Evolutionary conservation across 2,329 filamentous ascomycete genomes (phyloP).

Genomic region (Phyllachora maydis): DNA sequence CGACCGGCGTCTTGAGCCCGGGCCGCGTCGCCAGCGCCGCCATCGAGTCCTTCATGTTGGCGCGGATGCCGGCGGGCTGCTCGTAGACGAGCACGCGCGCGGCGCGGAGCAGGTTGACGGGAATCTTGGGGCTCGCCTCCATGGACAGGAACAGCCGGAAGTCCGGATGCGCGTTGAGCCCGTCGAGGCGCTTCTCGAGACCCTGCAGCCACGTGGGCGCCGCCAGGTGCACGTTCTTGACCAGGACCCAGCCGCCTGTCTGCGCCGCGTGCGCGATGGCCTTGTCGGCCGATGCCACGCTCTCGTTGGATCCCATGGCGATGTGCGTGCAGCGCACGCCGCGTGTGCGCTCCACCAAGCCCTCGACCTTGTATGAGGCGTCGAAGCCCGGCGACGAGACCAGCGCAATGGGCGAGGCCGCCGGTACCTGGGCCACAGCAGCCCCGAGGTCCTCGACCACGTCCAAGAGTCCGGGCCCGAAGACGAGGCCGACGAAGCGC

Average conservation of each 20-base stretch:
- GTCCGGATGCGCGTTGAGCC: slow-evolving; percentile 78
- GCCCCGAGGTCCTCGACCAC: slow-evolving; percentile 68
- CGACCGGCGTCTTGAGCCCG: slow-evolving; percentile 66
- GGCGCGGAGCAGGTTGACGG: slow-evolving; percentile 82
- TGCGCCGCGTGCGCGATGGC: slow-evolving; percentile 85
- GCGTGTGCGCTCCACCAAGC: slow-evolving; percentile 64
- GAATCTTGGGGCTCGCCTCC: slow-evolving; percentile 93
- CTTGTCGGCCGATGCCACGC: slow-evolving; percentile 80
- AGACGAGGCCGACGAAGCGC: slow-evolving; percentile 71
- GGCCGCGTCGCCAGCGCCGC: slow-evolving; percentile 59
- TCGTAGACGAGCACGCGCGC: slow-evolving; percentile 95
- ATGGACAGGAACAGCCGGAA: slow-evolving; percentile 95
- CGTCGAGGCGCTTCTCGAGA: slow-evolving; percentile 89
- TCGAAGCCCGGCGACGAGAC: slow-evolving; percentile 95
- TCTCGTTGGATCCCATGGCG: slow-evolving; percentile 97
- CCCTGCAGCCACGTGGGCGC: slow-evolving; percentile 95
- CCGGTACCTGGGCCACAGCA: slow-evolving; percentile 66
- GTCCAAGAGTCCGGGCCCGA: slow-evolving; percentile 67
- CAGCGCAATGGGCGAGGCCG: slow-evolving; percentile 71
- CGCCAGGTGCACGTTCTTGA: slow-evolving; percentile 97
- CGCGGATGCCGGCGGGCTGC: slow-evolving; percentile 86
- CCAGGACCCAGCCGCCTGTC: slow-evolving; percentile 82
- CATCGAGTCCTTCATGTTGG: slow-evolving; percentile 97
- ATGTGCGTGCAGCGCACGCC: slow-evolving; percentile 88
- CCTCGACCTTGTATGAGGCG: slow-evolving; percentile 97